Evolutionary conservation across 2,329 filamentous ascomycete genomes (phyloP).

Genomic region (Anisogramma anomala): DNA sequence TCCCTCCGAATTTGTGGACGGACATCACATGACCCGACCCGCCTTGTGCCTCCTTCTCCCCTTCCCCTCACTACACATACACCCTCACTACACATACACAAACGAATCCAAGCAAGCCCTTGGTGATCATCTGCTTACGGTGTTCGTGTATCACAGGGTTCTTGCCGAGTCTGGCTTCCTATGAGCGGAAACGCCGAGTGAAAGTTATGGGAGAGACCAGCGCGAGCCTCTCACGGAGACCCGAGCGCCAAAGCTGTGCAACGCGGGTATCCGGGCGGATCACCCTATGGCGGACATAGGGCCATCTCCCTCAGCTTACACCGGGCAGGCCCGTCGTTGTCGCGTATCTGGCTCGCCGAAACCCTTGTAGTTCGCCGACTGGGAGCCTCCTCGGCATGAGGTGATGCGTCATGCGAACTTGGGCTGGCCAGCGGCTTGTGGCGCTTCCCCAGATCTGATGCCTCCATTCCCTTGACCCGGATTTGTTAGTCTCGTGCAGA

Average conservation of each 20-base stretch:
- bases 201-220: conserved; percentile 1
- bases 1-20: background rate
- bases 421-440: no score
- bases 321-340: background rate
- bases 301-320: background rate
- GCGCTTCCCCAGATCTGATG: no score
- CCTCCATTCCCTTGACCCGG: no score
- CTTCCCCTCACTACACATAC: background rate
- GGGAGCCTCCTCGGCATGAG: no score
- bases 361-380: no score
- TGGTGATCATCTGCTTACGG: conserved; percentile 16
- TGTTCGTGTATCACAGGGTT: conserved; percentile 31
- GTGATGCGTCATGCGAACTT: no score
- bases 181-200: conserved; percentile 23
- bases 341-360: no score
- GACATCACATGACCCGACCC: conserved; percentile 5
- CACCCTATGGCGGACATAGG: background rate
- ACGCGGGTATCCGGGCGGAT: conserved; percentile 1
- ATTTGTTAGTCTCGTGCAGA: no score
- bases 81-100: background rate
- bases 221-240: background rate
- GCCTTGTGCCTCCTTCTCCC: conserved; percentile 6
- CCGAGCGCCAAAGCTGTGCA: conserved; percentile 7
- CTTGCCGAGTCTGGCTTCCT: conserved; percentile 51
- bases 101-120: background rate